Evolutionary conservation across 202 grass and related monocot species (phyloP).

Genomic region (Setaria viridis): DNA sequence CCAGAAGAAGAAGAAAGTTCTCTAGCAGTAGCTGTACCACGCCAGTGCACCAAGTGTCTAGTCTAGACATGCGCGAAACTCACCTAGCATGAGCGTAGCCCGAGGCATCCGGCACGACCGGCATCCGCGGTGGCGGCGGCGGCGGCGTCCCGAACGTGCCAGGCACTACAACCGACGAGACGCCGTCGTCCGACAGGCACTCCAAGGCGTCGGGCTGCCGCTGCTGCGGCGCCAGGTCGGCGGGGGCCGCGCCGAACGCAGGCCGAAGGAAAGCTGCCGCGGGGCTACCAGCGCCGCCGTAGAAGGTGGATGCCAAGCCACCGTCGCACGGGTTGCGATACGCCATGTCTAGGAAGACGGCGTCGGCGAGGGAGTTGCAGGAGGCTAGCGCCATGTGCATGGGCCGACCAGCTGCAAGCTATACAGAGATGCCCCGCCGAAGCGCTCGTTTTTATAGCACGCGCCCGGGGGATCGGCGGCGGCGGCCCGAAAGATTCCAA

Average conservation of each 20-base stretch:
- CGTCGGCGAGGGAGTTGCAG: neutral
- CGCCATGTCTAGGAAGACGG: constrained; percentile 39
- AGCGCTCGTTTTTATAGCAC: constrained; percentile 33
- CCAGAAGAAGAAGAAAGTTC: neutral
- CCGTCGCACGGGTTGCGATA: constrained; percentile 30
- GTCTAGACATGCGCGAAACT: neutral
- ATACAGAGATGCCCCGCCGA: neutral
- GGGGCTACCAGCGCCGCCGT: constrained; percentile 3
- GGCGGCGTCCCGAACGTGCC: constrained; percentile 25
- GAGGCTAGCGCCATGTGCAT: constrained; percentile 46
- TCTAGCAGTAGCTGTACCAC: neutral
- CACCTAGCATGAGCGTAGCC: constrained; percentile 10
- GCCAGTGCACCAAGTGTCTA: neutral
- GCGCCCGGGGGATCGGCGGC: neutral
- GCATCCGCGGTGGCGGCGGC: constrained; percentile 17
- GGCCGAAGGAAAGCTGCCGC: neutral
- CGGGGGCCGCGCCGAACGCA: constrained; percentile 4
- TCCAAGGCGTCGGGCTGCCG: constrained; percentile 45
- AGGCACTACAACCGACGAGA: neutral
- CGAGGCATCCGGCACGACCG: constrained; percentile 37
- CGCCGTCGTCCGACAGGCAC: constrained; percentile 58
- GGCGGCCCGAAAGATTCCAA: neutral
- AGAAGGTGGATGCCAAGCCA: constrained; percentile 31
- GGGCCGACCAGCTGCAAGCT: neutral
- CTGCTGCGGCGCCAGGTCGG: constrained; percentile 8